Evolutionary conservation across 768 basidiomycete genomes (phyloP).

Genomic region (Boletus huronensis): DNA sequence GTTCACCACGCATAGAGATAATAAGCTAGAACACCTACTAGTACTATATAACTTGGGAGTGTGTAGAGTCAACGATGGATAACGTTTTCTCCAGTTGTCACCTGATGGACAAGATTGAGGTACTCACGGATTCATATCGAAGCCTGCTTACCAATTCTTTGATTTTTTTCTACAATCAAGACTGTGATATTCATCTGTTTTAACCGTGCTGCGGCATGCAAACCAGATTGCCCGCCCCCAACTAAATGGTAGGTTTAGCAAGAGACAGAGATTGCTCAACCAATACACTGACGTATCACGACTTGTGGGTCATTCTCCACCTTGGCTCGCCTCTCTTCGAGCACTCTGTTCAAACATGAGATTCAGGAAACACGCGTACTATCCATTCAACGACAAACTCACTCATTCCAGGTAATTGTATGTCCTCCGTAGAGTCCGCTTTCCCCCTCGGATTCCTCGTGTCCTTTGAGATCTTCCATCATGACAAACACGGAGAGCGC

Average conservation of each 20-base stretch:
- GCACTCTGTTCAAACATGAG: not conserved
- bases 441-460: not conserved
- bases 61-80: conserved; percentile 4
- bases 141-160: not conserved
- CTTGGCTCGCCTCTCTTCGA: not conserved
- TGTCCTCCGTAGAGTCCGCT: conserved; percentile 1
- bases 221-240: not conserved
- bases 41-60: not conserved
- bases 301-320: conserved; percentile 6
- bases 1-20: not conserved
- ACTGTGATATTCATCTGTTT: conserved; percentile 1
- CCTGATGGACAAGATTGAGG: not conserved
- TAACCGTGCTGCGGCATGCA: not conserved
- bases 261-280: not conserved
- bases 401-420: conserved; percentile 4
- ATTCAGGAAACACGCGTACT: not conserved
- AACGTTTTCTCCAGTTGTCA: conserved; percentile 7
- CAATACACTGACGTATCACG: not conserved
- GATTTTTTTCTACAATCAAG: conserved; percentile 2
- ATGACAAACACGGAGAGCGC: conserved; percentile 3
- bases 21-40: not conserved
- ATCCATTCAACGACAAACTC: not conserved
- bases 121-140: not conserved
- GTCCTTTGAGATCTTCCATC: conserved; percentile 2
- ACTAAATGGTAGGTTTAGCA: not conserved